These are phyloP conservation scores for Lantana camara DNA, from an alignment of 257 asterid genomes.

Conservation along the genomic window DNA sequence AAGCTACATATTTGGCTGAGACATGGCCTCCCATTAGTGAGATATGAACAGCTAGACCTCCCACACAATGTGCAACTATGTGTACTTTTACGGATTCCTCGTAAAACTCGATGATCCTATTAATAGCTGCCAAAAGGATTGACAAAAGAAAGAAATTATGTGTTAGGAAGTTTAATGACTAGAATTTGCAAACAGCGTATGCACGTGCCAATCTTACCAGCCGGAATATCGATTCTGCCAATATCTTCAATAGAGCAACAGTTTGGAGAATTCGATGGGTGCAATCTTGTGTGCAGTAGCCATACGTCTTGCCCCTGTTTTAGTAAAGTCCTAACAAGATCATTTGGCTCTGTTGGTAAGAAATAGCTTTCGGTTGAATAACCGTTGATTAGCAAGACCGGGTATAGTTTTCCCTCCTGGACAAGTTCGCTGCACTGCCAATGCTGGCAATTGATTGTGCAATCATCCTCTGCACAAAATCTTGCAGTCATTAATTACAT, in stretches of 20 bases:
- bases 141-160: background rate
- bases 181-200: background rate
- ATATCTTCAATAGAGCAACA: conserved; percentile 47
- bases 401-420: conserved; percentile 27
- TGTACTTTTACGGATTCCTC: conserved; percentile 41
- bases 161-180: background rate
- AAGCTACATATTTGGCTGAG: conserved; percentile 47
- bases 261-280: conserved; percentile 35
- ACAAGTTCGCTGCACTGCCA: conserved; percentile 39
- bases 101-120: conserved; percentile 36
- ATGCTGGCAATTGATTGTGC: conserved; percentile 38
- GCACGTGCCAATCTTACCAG: conserved; percentile 31
- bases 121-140: conserved; percentile 45
- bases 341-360: conserved; percentile 55
- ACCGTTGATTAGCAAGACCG: conserved; percentile 54
- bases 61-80: conserved; percentile 55
- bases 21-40: conserved; percentile 61
- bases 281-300: conserved; percentile 50
- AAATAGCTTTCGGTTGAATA: conserved; percentile 56
- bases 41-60: conserved; percentile 56
- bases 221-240: conserved; percentile 51
- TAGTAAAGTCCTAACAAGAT: conserved; percentile 57
- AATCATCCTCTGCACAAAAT: conserved; percentile 55
- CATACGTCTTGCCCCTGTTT: conserved; percentile 47
- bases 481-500: no score